Base-by-base conservation (phyloP, 192 early-diverging fungal species). In the Coemansia sp. region DNA sequence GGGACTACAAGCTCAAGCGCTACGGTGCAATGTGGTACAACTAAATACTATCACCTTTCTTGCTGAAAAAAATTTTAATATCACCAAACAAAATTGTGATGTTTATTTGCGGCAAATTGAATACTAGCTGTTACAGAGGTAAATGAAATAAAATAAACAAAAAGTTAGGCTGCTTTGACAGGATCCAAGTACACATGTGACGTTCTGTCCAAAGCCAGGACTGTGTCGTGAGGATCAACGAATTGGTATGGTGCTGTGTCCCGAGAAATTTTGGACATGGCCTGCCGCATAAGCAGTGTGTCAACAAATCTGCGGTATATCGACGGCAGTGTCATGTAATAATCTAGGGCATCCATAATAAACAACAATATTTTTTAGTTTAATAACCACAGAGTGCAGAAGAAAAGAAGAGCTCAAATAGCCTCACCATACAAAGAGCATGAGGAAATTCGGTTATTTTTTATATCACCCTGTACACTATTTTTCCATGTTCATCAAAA, bases 1-100 rank as follows among this genome's bases (percentile, higher is more conserved):
- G 70, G 50, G 77, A 73, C 10, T 73, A 73, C 47, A 80, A 80
- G 71, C 66, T 73, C 50, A 73, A 80, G 63, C 60, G 65, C 56
- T 73, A 73, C 23, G 67, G 71, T 18, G 46, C 66, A 52, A 18
- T 80, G 12, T 80, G 77, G 77, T 56, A 58, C 31, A 49, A 62
- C 56, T 77, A 64, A 52, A 14, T 2, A 1, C 22, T 43, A 32
- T 6, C 55, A 47, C 19, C 31, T 47, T 50, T 65, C 35, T 23
- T 50, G 48, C 28, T n/a, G n/a, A n/a, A n/a, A n/a, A n/a, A n/a
- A n/a, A n/a, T n/a, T n/a, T n/a, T n/a, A n/a, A 11, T 57, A 25
- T 22, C 25, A 38, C 11, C 14, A 40, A 40, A 35, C 10, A 35
- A 35, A 40, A n/a, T n/a, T 40, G 9, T 14, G 4, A 16, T 40